phyloP scores from a whole-genome alignment of 2,329 filamentous ascomycete species.

The Aquanectria penicillioides region DNA sequence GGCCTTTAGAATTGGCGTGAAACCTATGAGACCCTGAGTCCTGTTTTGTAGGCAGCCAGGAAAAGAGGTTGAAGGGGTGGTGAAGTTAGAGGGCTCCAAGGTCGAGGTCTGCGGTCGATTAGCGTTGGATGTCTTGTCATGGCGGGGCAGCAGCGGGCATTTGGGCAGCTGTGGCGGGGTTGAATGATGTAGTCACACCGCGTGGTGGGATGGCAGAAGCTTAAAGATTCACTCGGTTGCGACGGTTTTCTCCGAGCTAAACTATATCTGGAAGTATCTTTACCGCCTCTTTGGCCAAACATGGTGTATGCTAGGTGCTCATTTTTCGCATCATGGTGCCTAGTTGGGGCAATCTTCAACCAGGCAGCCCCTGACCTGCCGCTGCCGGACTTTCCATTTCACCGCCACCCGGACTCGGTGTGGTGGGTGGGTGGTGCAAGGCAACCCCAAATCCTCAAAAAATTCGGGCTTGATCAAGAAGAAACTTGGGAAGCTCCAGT shows the following conservation, averaged over 20 bases:
- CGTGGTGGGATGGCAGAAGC: background rate
- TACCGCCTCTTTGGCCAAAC: background rate
- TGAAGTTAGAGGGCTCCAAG: background rate
- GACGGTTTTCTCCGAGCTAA: background rate
- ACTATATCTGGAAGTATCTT: background rate
- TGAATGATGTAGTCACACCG: conserved; percentile 37
- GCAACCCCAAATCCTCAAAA: conserved; percentile 47
- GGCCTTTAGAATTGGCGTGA: background rate
- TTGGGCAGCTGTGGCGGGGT: conserved; percentile 37
- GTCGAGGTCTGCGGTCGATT: conserved; percentile 14
- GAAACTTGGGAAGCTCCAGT: conserved; percentile 45
- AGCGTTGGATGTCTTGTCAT: conserved; percentile 28
- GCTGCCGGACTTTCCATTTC: conserved; percentile 47
- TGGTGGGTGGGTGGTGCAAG: conserved; percentile 40
- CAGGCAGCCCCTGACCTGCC: conserved; percentile 31
- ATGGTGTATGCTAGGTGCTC: background rate
- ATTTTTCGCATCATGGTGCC: background rate
- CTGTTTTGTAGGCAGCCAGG: no score
- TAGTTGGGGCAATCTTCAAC: background rate
- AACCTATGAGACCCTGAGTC: background rate
- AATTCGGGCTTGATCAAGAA: conserved; percentile 45
- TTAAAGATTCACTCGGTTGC: conserved; percentile 4
- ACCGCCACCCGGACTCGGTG: conserved; percentile 43
- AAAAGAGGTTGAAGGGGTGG: no score
- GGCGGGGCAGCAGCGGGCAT: conserved; percentile 30